Percentiles rank a stretch among this genome's conserved stretches.
Evolutionary conservation across 2,329 filamentous ascomycete genomes (phyloP).

Genomic region (Lasiodiplodia sp.): DNA sequence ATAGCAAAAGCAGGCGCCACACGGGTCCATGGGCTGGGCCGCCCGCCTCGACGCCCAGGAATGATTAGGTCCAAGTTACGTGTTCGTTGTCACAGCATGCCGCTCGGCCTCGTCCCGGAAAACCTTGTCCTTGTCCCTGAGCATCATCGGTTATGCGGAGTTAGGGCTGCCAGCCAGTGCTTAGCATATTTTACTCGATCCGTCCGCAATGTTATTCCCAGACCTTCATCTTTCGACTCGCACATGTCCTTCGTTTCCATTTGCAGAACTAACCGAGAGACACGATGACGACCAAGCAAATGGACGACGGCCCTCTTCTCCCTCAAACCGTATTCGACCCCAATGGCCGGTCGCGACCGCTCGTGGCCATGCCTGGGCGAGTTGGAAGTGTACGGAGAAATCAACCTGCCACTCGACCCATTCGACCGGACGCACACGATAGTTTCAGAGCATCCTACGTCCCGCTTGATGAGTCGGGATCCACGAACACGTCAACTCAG

Average conservation of each 20-base stretch:
- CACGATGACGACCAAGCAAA: slow-evolving; percentile 11
- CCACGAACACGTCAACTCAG: not conserved
- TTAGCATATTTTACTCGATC: slow-evolving; percentile 14
- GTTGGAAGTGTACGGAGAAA: not conserved
- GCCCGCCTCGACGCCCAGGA: slow-evolving; percentile 8
- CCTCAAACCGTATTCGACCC: slow-evolving; percentile 7
- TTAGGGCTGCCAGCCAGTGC: not conserved
- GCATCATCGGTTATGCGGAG: slow-evolving; percentile 9
- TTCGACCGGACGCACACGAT: slow-evolving; percentile 15
- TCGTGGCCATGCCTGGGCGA: slow-evolving; percentile 15
- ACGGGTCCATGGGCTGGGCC: not conserved
- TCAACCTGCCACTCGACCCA: not conserved
- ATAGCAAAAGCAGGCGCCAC: slow-evolving; percentile 13
- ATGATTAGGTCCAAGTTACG: not conserved
- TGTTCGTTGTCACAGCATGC: slow-evolving; percentile 19
- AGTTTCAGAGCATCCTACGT: slow-evolving; percentile 24
- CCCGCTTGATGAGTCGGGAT: not conserved
- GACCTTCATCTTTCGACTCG: slow-evolving; percentile 2
- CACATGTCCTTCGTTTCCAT: slow-evolving; percentile 4
- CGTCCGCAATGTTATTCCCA: slow-evolving; percentile 1
- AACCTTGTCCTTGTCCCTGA: slow-evolving; percentile 9
- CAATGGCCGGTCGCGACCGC: slow-evolving; percentile 5
- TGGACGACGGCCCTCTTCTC: not conserved
- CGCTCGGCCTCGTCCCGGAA: slow-evolving; percentile 15
- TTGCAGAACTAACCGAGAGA: slow-evolving; percentile 1